Evolutionary conservation across 495 filamentous ascomycete genomes (phyloP).

Genomic region (Bacidia rubella): DNA sequence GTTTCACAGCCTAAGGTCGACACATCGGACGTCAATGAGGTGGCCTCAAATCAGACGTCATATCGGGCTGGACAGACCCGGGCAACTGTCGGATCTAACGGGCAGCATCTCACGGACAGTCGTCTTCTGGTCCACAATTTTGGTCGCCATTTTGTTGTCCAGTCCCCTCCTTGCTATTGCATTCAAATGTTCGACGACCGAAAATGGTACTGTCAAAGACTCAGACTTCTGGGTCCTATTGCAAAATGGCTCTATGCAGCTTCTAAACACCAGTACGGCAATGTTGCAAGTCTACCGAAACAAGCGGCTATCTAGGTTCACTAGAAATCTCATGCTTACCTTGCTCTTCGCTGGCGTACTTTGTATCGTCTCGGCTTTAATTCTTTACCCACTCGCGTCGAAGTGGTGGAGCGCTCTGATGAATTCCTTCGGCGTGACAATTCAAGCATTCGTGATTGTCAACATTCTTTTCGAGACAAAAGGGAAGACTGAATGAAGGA

Average conservation of each 20-base stretch:
- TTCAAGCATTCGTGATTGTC: not conserved
- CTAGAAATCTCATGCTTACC: not conserved
- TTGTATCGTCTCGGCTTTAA: not conserved
- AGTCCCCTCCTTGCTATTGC: not conserved
- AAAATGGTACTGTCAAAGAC: not conserved
- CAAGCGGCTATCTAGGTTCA: not conserved
- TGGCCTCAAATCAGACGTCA: not conserved
- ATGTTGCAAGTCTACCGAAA: not conserved
- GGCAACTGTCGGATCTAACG: not conserved
- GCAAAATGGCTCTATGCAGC: not conserved
- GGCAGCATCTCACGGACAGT: not conserved
- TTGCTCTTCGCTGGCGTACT: not conserved
- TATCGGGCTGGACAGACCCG: not conserved
- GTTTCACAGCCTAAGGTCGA: not conserved
- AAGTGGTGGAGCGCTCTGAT: not conserved
- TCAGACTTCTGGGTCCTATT: not conserved
- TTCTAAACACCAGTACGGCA: not conserved
- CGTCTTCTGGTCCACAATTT: not conserved
- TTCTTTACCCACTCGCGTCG: not conserved
- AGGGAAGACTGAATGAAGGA: not conserved
- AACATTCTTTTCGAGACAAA: not conserved
- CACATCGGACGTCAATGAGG: not conserved
- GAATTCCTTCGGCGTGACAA: not conserved
- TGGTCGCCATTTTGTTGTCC: not conserved
- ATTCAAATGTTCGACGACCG: not conserved